These are phyloP conservation scores for Camelina sativa DNA, from an alignment of 345 rosid species.

Conservation along the genomic window DNA sequence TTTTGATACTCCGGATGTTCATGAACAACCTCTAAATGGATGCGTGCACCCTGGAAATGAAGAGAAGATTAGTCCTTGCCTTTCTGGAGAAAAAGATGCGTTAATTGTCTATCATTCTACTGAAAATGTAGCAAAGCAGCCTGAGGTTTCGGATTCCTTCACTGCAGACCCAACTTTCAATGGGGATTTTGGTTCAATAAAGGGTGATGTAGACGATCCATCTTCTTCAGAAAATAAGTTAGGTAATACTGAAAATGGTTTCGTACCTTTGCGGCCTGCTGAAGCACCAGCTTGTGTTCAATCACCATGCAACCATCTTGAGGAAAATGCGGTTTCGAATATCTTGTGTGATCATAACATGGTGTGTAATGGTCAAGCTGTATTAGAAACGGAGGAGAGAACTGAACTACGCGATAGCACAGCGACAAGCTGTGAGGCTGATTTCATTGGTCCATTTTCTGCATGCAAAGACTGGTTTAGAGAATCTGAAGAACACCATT, in stretches of 20 bases:
- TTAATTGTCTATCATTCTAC: constrained; percentile 39
- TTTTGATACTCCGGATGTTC: constrained; percentile 28
- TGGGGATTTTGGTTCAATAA: constrained; percentile 33
- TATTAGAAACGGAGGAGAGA: constrained; percentile 35
- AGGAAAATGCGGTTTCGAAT: constrained; percentile 33
- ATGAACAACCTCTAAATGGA: constrained; percentile 37
- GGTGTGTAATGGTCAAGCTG: constrained; percentile 44
- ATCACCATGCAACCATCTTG: constrained; percentile 33
- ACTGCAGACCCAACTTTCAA: constrained; percentile 29
- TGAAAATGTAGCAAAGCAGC: constrained; percentile 38
- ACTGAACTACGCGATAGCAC: constrained; percentile 28
- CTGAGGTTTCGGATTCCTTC: constrained; percentile 37
- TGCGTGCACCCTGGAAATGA: constrained; percentile 37
- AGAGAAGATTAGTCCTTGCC: constrained; percentile 20
- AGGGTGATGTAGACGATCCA: constrained; percentile 34
- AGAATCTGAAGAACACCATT: constrained; percentile 45
- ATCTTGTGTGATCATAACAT: constrained; percentile 35
- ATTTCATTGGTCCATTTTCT: constrained; percentile 25
- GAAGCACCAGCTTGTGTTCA: constrained; percentile 43
- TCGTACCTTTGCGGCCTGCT: constrained; percentile 14
- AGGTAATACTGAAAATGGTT: constrained; percentile 4
- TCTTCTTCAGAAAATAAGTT: constrained; percentile 39
- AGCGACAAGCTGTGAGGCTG: constrained; percentile 36
- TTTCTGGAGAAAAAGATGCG: constrained; percentile 23
- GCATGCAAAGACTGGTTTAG: constrained; percentile 28